A percentile compares a stretch with the other conserved stretches of the same genome.
These are phyloP conservation scores for Yamadazyma tumulicola DNA, from an alignment of 805 yeast genomes.

Conservation along the genomic window DNA sequence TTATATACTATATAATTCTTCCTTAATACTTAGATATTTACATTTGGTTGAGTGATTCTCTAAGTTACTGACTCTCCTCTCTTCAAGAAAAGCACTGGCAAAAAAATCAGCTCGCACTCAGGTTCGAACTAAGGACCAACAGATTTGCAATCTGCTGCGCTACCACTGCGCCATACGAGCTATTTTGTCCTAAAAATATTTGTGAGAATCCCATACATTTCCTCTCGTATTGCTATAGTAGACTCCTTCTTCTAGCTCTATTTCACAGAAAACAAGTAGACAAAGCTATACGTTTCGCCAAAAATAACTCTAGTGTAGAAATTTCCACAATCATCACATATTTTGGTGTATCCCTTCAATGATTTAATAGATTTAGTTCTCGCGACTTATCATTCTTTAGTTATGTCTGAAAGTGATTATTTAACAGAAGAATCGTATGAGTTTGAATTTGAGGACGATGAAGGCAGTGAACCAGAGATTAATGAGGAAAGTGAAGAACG, in stretches of 20 bases:
- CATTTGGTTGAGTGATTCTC: not conserved
- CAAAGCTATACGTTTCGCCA: no score
- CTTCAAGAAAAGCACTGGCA: constrained; percentile 6
- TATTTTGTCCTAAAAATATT: no score
- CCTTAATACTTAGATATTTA: not conserved
- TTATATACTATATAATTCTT: constrained; percentile 1
- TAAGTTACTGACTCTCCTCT: not conserved
- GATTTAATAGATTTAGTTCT: no score
- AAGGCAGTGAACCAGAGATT: constrained; percentile 13
- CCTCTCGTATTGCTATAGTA: no score
- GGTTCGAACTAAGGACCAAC: constrained; percentile 97
- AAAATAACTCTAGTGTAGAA: no score
- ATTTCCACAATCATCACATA: no score
- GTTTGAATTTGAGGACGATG: constrained; percentile 38
- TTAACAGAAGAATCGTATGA: constrained; percentile 40
- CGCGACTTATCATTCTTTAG: no score
- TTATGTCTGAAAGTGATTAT: constrained; percentile 36
- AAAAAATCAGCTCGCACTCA: constrained; percentile 75
- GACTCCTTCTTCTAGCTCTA: no score
- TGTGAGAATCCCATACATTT: no score
- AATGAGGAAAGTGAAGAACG: constrained; percentile 15
- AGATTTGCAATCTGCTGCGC: constrained; percentile 99
- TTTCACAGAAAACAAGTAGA: no score
- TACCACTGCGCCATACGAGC: constrained; percentile 91
- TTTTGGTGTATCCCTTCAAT: no score